phyloP scores from a whole-genome alignment of 2,329 filamentous ascomycete genomes.

The Tolypocladium tundrense region DNA sequence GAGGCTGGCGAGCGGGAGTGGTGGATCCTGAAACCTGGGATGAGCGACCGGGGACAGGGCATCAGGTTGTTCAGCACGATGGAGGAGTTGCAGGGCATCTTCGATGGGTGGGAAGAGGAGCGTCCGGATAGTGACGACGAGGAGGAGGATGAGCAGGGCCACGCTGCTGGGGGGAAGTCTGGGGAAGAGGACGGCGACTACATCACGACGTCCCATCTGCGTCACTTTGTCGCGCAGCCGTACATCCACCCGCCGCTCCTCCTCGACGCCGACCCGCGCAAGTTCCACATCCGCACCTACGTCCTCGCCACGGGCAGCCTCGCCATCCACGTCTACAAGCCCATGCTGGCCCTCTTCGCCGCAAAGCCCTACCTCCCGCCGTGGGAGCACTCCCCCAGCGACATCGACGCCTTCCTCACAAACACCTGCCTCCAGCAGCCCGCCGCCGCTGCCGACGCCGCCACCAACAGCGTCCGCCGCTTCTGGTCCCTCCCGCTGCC shows the following conservation, averaged over 20 bases:
- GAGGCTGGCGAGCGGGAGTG: constrained; percentile 50
- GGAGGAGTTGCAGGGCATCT: constrained; percentile 74
- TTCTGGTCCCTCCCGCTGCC: constrained; percentile 58
- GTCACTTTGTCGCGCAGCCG: constrained; percentile 91
- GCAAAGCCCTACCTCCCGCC: constrained; percentile 62
- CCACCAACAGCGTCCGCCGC: constrained; percentile 50
- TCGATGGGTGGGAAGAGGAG: constrained; percentile 79
- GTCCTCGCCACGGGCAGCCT: constrained; percentile 72
- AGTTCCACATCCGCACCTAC: constrained; percentile 94
- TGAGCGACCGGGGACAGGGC: constrained; percentile 93
- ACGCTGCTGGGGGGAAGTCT: no score
- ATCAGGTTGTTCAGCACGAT: constrained; percentile 83
- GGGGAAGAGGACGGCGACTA: constrained; percentile 30
- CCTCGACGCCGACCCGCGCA: constrained; percentile 57
- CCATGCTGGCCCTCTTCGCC: constrained; percentile 91
- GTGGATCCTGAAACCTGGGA: constrained; percentile 98
- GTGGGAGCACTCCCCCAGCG: constrained; percentile 33
- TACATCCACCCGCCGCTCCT: constrained; percentile 81
- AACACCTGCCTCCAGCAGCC: constrained; percentile 84
- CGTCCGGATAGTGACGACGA: constrained; percentile 56
- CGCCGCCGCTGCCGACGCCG: not conserved
- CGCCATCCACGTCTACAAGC: constrained; percentile 73
- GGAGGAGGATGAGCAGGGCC: constrained; percentile 32
- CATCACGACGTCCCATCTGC: constrained; percentile 80
- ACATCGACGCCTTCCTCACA: constrained; percentile 71